Evolutionary conservation across 2,329 filamentous ascomycete species (phyloP), one percentile per base, ranked within the genome.

Genomic region (Paracorniculantispora psalliotae): DNA sequence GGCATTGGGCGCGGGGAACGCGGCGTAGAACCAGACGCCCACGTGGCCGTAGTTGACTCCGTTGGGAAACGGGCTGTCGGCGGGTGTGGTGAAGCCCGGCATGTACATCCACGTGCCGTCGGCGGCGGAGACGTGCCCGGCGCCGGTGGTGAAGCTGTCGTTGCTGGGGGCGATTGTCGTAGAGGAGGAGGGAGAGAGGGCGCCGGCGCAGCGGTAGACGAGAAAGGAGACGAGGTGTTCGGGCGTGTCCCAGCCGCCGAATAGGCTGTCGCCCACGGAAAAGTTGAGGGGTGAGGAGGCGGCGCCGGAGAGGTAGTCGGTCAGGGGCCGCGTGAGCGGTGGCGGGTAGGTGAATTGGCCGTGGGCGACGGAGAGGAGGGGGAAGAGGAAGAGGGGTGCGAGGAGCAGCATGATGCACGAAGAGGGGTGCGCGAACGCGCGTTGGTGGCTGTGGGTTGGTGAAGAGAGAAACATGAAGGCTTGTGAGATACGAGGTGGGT

Each of bases 51-150:
- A 30, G 37, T 54, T 44, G 51, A 54, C 39, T 7, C 51, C 51
- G 37, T 44, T 54, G 37, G 35, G 35, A 21, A 54, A 54, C 6
- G 35, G 21, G 37, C 43, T 54, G 19, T 54, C 33, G 13, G 37
- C 15, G 37, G 37, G 37, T 17, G 37, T 41, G 37, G 37, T 41
- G 37, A 54, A 54, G 35, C 37, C 51, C 21, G 51, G 51, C 51
- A 54, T 54, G 23, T 54, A 41, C 51, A 43, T 41, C 51, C 51
- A 54, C 7, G 51, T 54, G 51, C 51, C 51, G 37, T 54, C 51
- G 25, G 21, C 51, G 25, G 21, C 51, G 37, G 37, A 41, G n/a
- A 54, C 5, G 21, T 44, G 35, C 23, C 51, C 51, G 35, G 33
- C 33, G 21, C 37, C 35, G 10, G 17, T 43, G 33, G 33, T 44